A percentile compares a stretch with the other conserved stretches of the same genome.
Evolutionary conservation across 2,329 filamentous ascomycete species (phyloP).

Genomic region (Xylogone sp.): DNA sequence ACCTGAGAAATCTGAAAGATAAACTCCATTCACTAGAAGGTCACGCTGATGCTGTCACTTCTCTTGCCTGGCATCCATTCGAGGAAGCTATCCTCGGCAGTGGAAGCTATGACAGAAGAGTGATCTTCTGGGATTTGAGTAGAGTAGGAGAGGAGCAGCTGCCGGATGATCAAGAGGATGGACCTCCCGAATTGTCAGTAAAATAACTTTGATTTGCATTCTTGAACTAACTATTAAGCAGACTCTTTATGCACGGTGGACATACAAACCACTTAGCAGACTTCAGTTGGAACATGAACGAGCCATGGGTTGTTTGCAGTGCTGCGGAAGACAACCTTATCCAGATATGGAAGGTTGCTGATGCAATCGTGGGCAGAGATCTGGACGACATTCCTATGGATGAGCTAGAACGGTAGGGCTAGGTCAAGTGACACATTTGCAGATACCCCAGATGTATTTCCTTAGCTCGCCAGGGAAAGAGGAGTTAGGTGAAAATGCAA

Average conservation of each 20-base stretch:
- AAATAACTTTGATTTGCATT: no score
- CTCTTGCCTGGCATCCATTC: constrained; percentile 89
- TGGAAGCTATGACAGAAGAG: constrained; percentile 85
- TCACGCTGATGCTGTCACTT: constrained; percentile 86
- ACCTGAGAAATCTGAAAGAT: constrained; percentile 83
- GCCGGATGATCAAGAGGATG: constrained; percentile 91
- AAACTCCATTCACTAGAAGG: constrained; percentile 88
- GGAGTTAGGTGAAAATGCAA: constrained; percentile 10
- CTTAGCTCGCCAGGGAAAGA: background rate
- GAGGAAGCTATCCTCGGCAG: constrained; percentile 87
- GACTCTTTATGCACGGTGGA: constrained; percentile 96
- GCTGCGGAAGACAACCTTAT: constrained; percentile 96
- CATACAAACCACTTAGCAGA: constrained; percentile 96
- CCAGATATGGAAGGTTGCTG: constrained; percentile 88
- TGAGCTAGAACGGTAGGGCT: constrained; percentile 61
- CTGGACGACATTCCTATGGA: constrained; percentile 71
- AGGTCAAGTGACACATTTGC: constrained; percentile 6
- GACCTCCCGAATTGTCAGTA: constrained; percentile 88
- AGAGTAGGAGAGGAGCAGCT: constrained; percentile 91
- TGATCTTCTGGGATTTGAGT: constrained; percentile 96
- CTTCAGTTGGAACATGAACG: constrained; percentile 96
- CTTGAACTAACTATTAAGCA: constrained; percentile 28
- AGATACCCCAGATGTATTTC: constrained; percentile 12
- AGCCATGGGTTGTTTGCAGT: constrained; percentile 94
- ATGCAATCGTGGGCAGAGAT: constrained; percentile 76